Evolutionary conservation across 441 rosid genomes (phyloP).

Genomic region (Geranium incanum): DNA sequence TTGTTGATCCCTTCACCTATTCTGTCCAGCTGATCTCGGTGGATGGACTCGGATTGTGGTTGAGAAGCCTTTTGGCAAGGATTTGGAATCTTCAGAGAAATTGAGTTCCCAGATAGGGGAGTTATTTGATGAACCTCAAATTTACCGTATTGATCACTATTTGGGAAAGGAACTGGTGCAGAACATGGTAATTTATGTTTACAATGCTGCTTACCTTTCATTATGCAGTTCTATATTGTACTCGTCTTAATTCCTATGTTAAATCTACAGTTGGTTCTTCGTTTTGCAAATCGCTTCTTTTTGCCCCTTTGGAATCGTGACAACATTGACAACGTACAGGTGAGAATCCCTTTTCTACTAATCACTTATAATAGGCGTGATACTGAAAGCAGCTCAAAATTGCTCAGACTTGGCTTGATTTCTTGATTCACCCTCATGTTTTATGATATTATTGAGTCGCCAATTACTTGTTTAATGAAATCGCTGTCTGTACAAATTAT

Average conservation of each 20-base stretch:
- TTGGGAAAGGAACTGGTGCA: constrained; percentile 96
- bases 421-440: neutral
- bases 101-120: constrained; percentile 83
- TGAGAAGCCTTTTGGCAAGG: constrained; percentile 97
- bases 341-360: constrained; percentile 26
- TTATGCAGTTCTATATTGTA: constrained; percentile 16
- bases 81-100: constrained; percentile 73
- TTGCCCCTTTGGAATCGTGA: constrained; percentile 99
- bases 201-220: constrained; percentile 3
- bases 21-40: constrained; percentile 62
- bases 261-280: constrained; percentile 71
- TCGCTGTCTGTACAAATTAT: neutral
- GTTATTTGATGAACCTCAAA: constrained; percentile 81
- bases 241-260: constrained; percentile 20
- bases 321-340: constrained; percentile 93
- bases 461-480: neutral
- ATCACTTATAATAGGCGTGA: neutral
- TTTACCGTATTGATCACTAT: constrained; percentile 95
- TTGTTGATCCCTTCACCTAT: constrained; percentile 2
- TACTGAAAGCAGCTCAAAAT: neutral
- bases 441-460: neutral
- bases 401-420: constrained; percentile 7
- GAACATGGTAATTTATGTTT: constrained; percentile 62
- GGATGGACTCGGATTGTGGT: constrained; percentile 98
- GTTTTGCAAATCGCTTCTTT: constrained; percentile 94